Base-by-base conservation (phyloP, 75 land plant genomes). In the Azolla pinnata region DNA sequence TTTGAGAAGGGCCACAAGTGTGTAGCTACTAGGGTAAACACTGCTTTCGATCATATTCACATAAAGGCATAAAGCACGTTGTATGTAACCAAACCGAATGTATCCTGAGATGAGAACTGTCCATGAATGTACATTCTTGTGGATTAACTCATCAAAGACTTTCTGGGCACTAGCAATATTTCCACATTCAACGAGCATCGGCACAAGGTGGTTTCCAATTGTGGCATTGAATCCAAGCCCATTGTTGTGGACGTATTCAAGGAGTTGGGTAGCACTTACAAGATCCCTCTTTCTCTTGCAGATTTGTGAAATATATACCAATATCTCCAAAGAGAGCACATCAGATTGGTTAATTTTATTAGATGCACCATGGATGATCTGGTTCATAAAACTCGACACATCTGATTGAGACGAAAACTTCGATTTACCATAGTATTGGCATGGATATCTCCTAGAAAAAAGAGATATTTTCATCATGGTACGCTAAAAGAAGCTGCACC, bases 141-240 rank as follows among this genome's bases (percentile, higher is more conserved):
- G 16, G 14, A 4, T 30, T 16, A 23, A 28, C 17, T 8, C 1
- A 2, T 28, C 29, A 54, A 54, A 54, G 24, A 54, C 24, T 2
- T 28, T 29, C 24, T 23, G 56, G 24, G 56, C 56, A 17, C 4
- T 46, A 2, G 49, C 17, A 17, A 46, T 46, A 23, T 23, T 46
- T 46, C 49, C 49, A 46, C 49, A 46, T 46, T 46, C 49, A 4
- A 46, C 49, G 2, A 46, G 49, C 49, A 46, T 46, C 2, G 49
- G 49, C 17, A 46, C 49, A 2, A 46, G 2, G 17, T 46, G 49
- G 49, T 46, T 46, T 46, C 49, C 49, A 2, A 46, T 18, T 17
- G 49, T 2, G 2, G 4, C 17, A 18, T 46, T 18, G 2, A 23
- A 18, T 46, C 21, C 49, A 2, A 46, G 17, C 2, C 49, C 49